A percentile compares a stretch with the other conserved stretches of the same genome.
Conservation (phyloP, 441 rosid species). For the Erodium trifolium region DNA sequence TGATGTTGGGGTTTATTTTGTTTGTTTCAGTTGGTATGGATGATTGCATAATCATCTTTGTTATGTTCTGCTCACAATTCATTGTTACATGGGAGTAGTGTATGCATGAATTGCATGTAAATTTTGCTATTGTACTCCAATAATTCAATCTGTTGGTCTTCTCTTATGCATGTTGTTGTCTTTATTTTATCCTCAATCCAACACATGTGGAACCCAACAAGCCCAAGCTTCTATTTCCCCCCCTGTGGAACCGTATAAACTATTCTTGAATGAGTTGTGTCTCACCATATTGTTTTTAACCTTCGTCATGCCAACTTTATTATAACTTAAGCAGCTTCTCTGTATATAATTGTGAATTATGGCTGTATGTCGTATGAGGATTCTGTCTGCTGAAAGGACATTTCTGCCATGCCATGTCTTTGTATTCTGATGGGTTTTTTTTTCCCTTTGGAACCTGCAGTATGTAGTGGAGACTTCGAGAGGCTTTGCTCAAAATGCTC, state of each 20-base stretch:
- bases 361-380: neutral
- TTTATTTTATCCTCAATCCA: neutral
- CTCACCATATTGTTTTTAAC: neutral
- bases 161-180: neutral
- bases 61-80: neutral
- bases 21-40: neutral
- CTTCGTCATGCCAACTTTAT: neutral
- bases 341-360: neutral
- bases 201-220: neutral
- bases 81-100: neutral
- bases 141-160: neutral
- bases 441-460: constrained; percentile 5
- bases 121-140: neutral
- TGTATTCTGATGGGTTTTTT: neutral
- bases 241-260: neutral
- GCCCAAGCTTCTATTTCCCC: neutral
- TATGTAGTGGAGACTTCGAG: neutral
- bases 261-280: neutral
- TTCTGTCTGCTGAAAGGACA: neutral
- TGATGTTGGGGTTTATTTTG: no score
- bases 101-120: neutral
- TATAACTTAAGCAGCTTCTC: neutral
- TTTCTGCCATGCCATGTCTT: neutral
- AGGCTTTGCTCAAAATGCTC: neutral
- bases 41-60: neutral